phyloP scores from a whole-genome alignment of 169 alveolate genomes.

The Plasmodium blacklocki region DNA sequence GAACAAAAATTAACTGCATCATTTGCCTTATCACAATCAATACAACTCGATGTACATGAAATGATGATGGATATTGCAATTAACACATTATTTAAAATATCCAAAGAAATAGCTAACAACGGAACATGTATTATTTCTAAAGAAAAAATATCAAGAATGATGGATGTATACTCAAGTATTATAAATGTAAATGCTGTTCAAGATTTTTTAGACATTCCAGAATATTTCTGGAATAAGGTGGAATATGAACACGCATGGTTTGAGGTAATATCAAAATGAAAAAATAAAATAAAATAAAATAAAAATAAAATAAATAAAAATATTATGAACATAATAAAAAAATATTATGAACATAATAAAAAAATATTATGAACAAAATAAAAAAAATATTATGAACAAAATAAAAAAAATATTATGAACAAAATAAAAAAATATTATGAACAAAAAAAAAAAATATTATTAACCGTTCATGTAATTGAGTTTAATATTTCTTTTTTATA shows the following conservation, averaged over 20 bases:
- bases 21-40: conserved; percentile 80
- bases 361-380: too few species aligned
- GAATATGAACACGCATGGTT: conserved; percentile 71
- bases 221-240: conserved; percentile 81
- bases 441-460: not conserved
- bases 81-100: conserved; percentile 72
- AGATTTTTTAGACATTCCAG: conserved; percentile 84
- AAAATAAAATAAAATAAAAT: not conserved
- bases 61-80: conserved; percentile 80
- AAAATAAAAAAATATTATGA: not conserved
- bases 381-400: too few species aligned
- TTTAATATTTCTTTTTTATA: not conserved
- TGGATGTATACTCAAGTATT: conserved; percentile 78
- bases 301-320: too few species aligned
- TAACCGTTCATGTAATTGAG: not conserved
- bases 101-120: conserved; percentile 79
- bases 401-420: not conserved
- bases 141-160: conserved; percentile 75
- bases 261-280: conserved; percentile 31
- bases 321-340: too few species aligned
- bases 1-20: conserved; percentile 82
- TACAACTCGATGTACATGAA: conserved; percentile 80
- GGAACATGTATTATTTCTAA: conserved; percentile 79
- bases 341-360: not conserved
- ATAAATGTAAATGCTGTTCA: conserved; percentile 82